Base-by-base conservation (phyloP, 1,139 yeast species). In the Kluyveromyces sp. region DNA sequence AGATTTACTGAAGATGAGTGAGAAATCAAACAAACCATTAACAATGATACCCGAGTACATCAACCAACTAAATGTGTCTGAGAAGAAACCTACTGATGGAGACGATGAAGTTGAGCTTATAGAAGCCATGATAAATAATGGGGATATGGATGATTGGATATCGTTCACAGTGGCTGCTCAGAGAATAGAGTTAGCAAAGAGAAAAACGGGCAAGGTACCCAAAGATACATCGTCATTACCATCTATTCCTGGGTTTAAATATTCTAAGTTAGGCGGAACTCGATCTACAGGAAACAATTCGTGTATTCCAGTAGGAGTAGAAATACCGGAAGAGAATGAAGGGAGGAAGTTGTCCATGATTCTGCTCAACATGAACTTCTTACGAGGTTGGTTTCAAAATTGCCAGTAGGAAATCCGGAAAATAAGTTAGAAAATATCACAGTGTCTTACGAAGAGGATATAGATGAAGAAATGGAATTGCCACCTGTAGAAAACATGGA, bases 1-100 rank as follows among this genome's bases (percentile, higher is more conserved):
- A 10, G 68, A 61, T 31, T 49, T 61, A 34, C 46, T 62, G 41
- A 55, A 47, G 27, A 52, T 46, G 15, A 34, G 42, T 4, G 43
- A 45, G 25, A 48, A 47, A 49, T 49, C 50, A 8, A 47, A 48
- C 47, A 57, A 56, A 43, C 58, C 50, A 28, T 45, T 50, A 37
- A 51, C 63, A 2, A 53, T 57, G 25, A 58, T 64, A 28, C 67
- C 66, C 2, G 67, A 64, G 42, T 65, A 65, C 41, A 55, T 63
- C 26, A 64, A 61, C 41, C 61, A 58, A 28, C 44, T 58, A 43
- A 57, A 55, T 33, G 49, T 50, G 43, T 50, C 47, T 38, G 47
- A 53, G 37, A 43, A 45, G 21, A 50, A 49, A 29, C 37, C 48
- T 29, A 47, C 50, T n/a, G 45, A 49, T 26, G 52, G 50, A 25